Conservation (phyloP, 345 rosid species). For the Corchorus olitorius region DNA sequence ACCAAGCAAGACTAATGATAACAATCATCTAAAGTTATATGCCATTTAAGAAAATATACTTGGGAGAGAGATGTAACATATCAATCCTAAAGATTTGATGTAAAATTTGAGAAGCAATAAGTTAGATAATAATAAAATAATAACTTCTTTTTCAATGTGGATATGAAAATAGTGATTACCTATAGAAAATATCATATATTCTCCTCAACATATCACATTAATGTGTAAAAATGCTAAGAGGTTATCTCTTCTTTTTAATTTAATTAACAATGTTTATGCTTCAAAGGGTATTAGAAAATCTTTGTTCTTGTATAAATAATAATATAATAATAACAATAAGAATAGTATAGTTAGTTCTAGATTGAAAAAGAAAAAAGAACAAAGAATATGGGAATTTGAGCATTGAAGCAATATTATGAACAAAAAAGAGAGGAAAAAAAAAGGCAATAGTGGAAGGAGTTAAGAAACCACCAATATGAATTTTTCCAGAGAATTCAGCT, state of each 20-base stretch:
- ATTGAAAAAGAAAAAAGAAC: neutral
- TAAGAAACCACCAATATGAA: neutral
- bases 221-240: too few relatives aligned
- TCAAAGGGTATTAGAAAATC: too few relatives aligned
- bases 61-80: neutral
- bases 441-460: neutral
- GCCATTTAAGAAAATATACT: neutral
- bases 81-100: neutral
- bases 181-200: too few relatives aligned
- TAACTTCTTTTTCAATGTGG: neutral
- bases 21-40: neutral
- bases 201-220: too few relatives aligned
- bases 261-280: too few relatives aligned
- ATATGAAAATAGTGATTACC: neutral
- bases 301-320: too few relatives aligned
- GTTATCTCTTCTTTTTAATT: too few relatives aligned
- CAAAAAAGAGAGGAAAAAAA: neutral
- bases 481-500: neutral
- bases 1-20: neutral
- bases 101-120: neutral
- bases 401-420: neutral
- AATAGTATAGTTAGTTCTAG: neutral
- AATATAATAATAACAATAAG: too few relatives aligned
- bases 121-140: neutral
- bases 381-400: neutral